These are phyloP conservation scores for Casuarina cunninghamiana DNA, from an alignment of 306 rosid genomes.

Conservation along the genomic window DNA sequence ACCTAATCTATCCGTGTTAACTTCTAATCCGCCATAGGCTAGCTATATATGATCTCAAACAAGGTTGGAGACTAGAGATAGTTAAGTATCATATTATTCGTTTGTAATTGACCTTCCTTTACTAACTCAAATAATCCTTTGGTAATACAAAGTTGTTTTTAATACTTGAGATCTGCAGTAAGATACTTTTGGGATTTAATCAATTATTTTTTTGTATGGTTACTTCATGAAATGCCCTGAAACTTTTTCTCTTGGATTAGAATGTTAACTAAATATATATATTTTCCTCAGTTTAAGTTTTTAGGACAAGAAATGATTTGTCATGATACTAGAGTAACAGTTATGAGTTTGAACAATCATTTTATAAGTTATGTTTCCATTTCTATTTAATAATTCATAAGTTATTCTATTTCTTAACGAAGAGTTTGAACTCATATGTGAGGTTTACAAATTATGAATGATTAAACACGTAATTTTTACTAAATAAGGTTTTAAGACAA, in stretches of 20 bases:
- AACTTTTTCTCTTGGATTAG: not conserved
- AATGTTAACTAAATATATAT: too few relatives aligned
- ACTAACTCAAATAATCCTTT: constrained; percentile 15
- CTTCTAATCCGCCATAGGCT: not conserved
- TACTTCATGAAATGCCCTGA: not conserved
- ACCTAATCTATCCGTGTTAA: not conserved
- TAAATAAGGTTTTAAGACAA: too few relatives aligned
- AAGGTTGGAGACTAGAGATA: not conserved
- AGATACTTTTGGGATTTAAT: constrained; percentile 13
- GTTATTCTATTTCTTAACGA: too few relatives aligned
- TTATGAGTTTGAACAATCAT: too few relatives aligned
- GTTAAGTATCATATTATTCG: not conserved
- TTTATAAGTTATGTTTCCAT: too few relatives aligned
- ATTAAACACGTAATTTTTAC: too few relatives aligned
- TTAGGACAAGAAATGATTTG: too few relatives aligned
- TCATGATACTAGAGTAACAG: too few relatives aligned
- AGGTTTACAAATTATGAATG: too few relatives aligned
- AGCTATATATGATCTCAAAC: constrained; percentile 8
- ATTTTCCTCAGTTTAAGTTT: too few relatives aligned
- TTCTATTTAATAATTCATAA: too few relatives aligned
- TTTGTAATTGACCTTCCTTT: constrained; percentile 20
- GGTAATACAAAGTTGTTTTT: constrained; percentile 7
- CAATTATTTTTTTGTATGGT: not conserved
- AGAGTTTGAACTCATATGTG: too few relatives aligned
- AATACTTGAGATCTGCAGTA: constrained; percentile 13